Percentiles rank a stretch among this genome's conserved stretches.
These are phyloP conservation scores for Cyclostephanos tholiformis DNA, from an alignment of 108 stramenopile genomes.

Conservation along the genomic window DNA sequence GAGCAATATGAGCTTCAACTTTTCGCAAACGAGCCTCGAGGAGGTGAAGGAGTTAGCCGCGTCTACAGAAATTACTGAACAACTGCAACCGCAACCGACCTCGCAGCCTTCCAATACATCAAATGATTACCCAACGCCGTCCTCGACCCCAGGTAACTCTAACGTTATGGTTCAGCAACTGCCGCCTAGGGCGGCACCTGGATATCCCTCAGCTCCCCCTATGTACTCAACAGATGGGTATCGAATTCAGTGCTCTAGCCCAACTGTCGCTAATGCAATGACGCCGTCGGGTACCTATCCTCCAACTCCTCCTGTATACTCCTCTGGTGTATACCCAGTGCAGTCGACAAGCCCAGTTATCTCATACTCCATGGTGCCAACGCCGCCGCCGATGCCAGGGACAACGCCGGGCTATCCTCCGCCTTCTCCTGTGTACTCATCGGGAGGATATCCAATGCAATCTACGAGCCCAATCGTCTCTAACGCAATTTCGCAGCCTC, in stretches of 20 bases:
- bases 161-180: not conserved
- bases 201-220: not conserved
- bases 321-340: conserved; percentile 2
- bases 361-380: not conserved
- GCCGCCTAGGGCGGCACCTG: not conserved
- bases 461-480: conserved; percentile 14
- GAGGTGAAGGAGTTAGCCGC: not conserved
- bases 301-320: not conserved
- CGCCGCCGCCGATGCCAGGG: not conserved
- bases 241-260: conserved; percentile 11
- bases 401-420: conserved; percentile 8
- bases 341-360: conserved; percentile 9
- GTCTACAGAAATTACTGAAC: not conserved
- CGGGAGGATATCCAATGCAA: conserved; percentile 17
- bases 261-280: not conserved
- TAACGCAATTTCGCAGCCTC: not conserved
- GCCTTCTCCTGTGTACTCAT: not conserved
- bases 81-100: conserved; percentile 9
- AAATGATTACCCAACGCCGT: not conserved
- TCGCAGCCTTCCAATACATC: conserved; percentile 7
- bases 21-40: not conserved
- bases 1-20: conserved; percentile 57
- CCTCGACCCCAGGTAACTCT: not conserved
- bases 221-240: conserved; percentile 17
- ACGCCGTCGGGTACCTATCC: not conserved